A percentile compares a stretch with the other conserved stretches of the same genome.
These are phyloP conservation scores for Cutaneotrichosporon cutaneum DNA, from an alignment of 1,284 basidiomycete genomes.

Conservation along the genomic window DNA sequence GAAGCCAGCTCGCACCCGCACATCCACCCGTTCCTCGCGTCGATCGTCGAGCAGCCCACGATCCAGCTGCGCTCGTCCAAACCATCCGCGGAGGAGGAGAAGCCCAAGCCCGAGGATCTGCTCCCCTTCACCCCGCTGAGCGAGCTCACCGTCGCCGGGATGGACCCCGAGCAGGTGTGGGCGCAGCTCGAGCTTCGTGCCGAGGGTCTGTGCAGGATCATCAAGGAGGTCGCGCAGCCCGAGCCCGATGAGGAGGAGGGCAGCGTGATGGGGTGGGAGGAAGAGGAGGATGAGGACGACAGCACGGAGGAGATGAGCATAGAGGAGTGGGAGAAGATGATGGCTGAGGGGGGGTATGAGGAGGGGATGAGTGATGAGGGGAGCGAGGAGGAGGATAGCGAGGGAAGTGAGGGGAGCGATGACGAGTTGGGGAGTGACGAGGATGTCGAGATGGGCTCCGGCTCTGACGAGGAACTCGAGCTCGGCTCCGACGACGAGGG, in stretches of 20 bases:
- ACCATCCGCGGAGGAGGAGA: slow-evolving; percentile 24
- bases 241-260: slow-evolving; percentile 41
- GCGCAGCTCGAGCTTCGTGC: slow-evolving; percentile 80
- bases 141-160: slow-evolving; percentile 73
- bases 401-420: slow-evolving; percentile 2
- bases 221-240: slow-evolving; percentile 43
- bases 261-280: slow-evolving; percentile 29
- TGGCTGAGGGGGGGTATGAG: slow-evolving; percentile 31
- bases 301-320: slow-evolving; percentile 42
- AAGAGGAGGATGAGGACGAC: slow-evolving; percentile 33
- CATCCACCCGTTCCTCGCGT: slow-evolving; percentile 66
- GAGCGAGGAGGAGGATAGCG: slow-evolving; percentile 24
- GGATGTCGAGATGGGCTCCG: slow-evolving; percentile 40
- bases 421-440: slow-evolving; percentile 16
- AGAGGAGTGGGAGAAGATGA: slow-evolving; percentile 45
- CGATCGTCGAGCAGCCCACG: slow-evolving; percentile 62
- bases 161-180: slow-evolving; percentile 89
- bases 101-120: slow-evolving; percentile 45
- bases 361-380: slow-evolving; percentile 31
- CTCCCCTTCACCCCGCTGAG: slow-evolving; percentile 71
- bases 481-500: slow-evolving; percentile 27
- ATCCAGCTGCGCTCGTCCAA: slow-evolving; percentile 54
- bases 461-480: slow-evolving; percentile 40
- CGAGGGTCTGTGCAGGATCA: slow-evolving; percentile 53
- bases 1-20: slow-evolving; percentile 66